A percentile compares a stretch with the other conserved stretches of the same genome.
phyloP scores from a whole-genome alignment of 257 asterid genomes.

The Scutellaria baicalensis region DNA sequence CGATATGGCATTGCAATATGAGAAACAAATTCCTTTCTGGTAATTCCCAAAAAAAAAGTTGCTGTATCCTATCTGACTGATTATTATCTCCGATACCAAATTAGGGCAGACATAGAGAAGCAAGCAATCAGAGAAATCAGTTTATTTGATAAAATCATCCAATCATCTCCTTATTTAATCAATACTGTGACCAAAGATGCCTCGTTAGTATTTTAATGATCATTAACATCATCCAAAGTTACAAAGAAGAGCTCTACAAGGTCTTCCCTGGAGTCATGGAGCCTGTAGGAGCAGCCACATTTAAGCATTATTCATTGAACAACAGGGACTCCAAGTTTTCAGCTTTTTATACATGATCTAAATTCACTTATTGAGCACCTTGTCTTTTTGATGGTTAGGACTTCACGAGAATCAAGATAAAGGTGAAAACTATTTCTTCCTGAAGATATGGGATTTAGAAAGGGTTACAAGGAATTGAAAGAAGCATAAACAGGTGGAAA shows the following conservation, averaged over 20 bases:
- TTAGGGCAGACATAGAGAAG: background rate
- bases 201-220: background rate
- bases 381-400: background rate
- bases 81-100: background rate
- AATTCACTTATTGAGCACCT: background rate
- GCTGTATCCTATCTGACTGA: background rate
- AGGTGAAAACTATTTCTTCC: background rate
- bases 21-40: background rate
- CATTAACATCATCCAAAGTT: background rate
- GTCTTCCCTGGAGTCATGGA: background rate
- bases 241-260: background rate
- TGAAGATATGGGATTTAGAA: background rate
- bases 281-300: background rate
- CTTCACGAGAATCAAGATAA: background rate
- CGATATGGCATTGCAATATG: background rate
- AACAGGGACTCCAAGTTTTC: background rate
- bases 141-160: background rate
- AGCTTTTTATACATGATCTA: background rate
- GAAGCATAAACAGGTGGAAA: background rate
- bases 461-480: background rate
- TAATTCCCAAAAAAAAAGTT: background rate
- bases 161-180: background rate
- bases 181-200: background rate
- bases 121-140: background rate
- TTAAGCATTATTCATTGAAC: background rate